A percentile compares a stretch with the other conserved stretches of the same genome.
Evolutionary conservation across 1,139 yeast genomes (phyloP).

Genomic region (Suzukiozyma palmioleophila): DNA sequence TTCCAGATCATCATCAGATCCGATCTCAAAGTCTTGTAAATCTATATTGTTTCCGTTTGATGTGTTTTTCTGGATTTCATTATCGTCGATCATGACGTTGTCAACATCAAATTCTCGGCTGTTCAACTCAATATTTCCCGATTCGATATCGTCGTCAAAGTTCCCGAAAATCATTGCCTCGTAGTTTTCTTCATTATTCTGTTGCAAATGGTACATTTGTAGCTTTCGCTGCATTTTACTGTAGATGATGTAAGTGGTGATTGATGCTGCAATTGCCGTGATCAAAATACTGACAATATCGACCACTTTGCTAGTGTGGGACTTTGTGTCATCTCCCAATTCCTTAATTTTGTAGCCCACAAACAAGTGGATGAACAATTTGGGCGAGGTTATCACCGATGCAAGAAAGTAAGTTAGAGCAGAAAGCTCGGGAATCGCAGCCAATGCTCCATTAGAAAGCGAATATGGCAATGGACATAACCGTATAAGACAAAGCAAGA

Average conservation of each 20-base stretch:
- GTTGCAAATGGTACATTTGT: constrained; percentile 22
- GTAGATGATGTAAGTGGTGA: constrained; percentile 72
- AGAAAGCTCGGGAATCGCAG: constrained; percentile 74
- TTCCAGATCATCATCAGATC: background rate
- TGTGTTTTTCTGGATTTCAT: constrained; percentile 13
- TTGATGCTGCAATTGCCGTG: constrained; percentile 52
- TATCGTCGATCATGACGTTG: constrained; percentile 34
- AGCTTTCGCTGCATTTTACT: constrained; percentile 49
- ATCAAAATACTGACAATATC: constrained; percentile 61
- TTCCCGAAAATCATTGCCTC: constrained; percentile 39
- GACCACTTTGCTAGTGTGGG: constrained; percentile 48
- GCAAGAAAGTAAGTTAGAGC: constrained; percentile 64
- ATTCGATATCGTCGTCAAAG: constrained; percentile 32
- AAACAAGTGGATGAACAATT: constrained; percentile 69
- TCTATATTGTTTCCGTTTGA: background rate
- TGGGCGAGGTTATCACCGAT: constrained; percentile 74
- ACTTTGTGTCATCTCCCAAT: constrained; percentile 56
- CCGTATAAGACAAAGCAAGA: constrained; percentile 66
- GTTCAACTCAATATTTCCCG: constrained; percentile 28
- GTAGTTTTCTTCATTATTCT: constrained; percentile 13
- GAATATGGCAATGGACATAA: constrained; percentile 93
- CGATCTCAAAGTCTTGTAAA: constrained; percentile 2
- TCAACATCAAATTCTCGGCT: constrained; percentile 34
- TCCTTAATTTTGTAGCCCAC: constrained; percentile 74
- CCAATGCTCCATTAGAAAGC: constrained; percentile 85